Percentiles rank a stretch among this genome's conserved stretches.
Evolutionary conservation across 2,329 filamentous ascomycete species (phyloP).

Genomic region (Ploettnerulaceae sp.): DNA sequence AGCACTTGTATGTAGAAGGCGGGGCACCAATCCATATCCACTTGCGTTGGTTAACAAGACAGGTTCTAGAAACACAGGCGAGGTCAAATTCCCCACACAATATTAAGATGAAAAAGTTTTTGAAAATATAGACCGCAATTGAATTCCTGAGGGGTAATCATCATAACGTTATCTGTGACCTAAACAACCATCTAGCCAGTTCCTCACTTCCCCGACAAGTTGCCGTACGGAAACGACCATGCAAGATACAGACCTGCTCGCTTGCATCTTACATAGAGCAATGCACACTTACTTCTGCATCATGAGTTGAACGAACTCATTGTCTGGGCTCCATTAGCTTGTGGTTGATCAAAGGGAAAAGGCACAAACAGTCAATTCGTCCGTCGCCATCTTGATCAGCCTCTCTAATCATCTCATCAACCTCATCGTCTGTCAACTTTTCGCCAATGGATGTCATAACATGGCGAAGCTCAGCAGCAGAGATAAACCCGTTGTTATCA

Average conservation of each 20-base stretch:
- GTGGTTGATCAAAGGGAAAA: constrained; percentile 27
- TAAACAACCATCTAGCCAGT: constrained; percentile 14
- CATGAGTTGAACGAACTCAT: constrained; percentile 92
- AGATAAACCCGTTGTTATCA: constrained; percentile 90
- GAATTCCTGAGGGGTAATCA: constrained; percentile 28
- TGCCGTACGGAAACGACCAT: constrained; percentile 16
- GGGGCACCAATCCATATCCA: too few relatives aligned
- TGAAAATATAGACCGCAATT: constrained; percentile 15
- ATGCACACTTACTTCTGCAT: constrained; percentile 72
- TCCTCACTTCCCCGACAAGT: constrained; percentile 8
- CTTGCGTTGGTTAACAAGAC: too few relatives aligned
- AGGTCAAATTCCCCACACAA: neutral
- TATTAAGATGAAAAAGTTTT: too few relatives aligned
- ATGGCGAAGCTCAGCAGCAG: constrained; percentile 79
- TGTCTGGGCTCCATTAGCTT: constrained; percentile 50
- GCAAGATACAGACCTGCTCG: constrained; percentile 18
- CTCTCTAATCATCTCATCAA: constrained; percentile 90
- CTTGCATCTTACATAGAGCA: constrained; percentile 13
- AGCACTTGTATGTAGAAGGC: too few relatives aligned
- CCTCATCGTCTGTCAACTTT: constrained; percentile 86
- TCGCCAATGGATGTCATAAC: constrained; percentile 91
- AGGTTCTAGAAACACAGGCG: neutral
- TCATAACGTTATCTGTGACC: constrained; percentile 21
- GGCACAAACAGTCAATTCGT: constrained; percentile 71
- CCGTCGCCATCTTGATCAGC: constrained; percentile 87